A percentile compares a stretch with the other conserved stretches of the same genome.
Evolutionary conservation across 345 rosid species (phyloP).

Genomic region (Hypericum perforatum): DNA sequence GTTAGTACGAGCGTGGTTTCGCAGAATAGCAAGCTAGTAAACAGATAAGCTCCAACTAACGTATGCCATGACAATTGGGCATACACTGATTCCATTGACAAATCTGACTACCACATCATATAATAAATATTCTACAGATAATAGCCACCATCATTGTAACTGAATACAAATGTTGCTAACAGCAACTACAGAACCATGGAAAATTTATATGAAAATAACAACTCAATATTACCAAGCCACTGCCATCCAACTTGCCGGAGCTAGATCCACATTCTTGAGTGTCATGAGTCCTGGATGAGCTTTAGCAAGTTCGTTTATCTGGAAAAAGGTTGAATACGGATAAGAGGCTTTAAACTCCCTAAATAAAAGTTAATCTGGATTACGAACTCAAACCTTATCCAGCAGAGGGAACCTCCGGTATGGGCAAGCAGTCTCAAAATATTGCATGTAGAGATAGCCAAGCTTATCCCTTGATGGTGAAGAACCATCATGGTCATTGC

Average conservation of each 20-base stretch:
- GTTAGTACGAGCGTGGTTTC: no score
- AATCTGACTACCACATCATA: no score
- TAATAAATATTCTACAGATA: no score
- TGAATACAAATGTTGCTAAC: no score
- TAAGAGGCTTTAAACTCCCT: not conserved
- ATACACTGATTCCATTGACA: no score
- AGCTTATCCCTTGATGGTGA: slow-evolving; percentile 28
- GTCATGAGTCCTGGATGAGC: slow-evolving; percentile 37
- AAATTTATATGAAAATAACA: not conserved
- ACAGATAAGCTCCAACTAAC: no score
- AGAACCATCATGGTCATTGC: slow-evolving; percentile 33
- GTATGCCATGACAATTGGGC: no score
- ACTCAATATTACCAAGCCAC: slow-evolving; percentile 57
- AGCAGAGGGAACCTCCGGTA: slow-evolving; percentile 50
- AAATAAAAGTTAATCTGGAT: not conserved
- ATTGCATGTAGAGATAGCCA: slow-evolving; percentile 45
- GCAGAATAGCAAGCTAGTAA: no score
- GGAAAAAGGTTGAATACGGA: not conserved
- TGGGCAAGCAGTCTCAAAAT: slow-evolving; percentile 54
- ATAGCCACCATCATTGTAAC: no score
- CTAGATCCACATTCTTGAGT: slow-evolving; percentile 58
- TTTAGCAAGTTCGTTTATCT: slow-evolving; percentile 43
- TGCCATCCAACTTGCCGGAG: slow-evolving; percentile 93
- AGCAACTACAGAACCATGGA: not conserved
- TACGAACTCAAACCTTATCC: slow-evolving; percentile 35